phyloP scores from a whole-genome alignment of 2,329 filamentous ascomycete genomes.

The Diaporthe helianthi region DNA sequence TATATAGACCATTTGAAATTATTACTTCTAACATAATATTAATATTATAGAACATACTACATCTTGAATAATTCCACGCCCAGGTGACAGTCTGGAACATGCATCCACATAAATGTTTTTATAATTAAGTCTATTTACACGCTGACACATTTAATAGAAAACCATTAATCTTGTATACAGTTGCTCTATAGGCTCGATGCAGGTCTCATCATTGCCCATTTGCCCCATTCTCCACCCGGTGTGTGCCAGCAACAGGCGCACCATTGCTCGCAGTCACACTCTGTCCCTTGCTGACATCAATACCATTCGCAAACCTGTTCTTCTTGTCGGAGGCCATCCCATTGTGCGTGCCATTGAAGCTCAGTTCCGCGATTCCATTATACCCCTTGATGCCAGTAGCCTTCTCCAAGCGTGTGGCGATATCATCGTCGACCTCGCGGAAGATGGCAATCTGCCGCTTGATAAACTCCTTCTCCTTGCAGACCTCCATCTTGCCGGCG shows the following conservation, averaged over 20 bases:
- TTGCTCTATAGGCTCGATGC: background rate
- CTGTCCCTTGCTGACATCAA: constrained; percentile 38
- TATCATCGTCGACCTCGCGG: constrained; percentile 65
- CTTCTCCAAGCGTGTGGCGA: constrained; percentile 66
- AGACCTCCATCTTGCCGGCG: constrained; percentile 66
- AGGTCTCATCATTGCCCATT: constrained; percentile 1
- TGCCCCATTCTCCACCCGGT: constrained; percentile 10
- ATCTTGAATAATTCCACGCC: too few relatives aligned
- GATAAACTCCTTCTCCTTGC: constrained; percentile 64
- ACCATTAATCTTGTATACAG: background rate
- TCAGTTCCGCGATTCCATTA: constrained; percentile 59
- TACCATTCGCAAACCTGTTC: constrained; percentile 58
- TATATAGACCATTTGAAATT: too few relatives aligned
- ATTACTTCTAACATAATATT: too few relatives aligned
- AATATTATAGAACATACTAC: too few relatives aligned
- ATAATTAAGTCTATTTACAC: too few relatives aligned
- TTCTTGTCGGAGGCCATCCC: constrained; percentile 60
- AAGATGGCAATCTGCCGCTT: constrained; percentile 72
- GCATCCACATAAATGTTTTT: too few relatives aligned
- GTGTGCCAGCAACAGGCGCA: constrained; percentile 25
- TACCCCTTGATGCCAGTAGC: constrained; percentile 66
- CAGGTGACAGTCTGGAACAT: too few relatives aligned
- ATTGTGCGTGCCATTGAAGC: constrained; percentile 68
- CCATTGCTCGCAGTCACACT: constrained; percentile 29
- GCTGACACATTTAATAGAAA: too few relatives aligned